A percentile compares a stretch with the other conserved stretches of the same genome.
These are phyloP conservation scores for Coemansia sp. DNA, from an alignment of 192 early-diverging fungal genomes.

Conservation along the genomic window DNA sequence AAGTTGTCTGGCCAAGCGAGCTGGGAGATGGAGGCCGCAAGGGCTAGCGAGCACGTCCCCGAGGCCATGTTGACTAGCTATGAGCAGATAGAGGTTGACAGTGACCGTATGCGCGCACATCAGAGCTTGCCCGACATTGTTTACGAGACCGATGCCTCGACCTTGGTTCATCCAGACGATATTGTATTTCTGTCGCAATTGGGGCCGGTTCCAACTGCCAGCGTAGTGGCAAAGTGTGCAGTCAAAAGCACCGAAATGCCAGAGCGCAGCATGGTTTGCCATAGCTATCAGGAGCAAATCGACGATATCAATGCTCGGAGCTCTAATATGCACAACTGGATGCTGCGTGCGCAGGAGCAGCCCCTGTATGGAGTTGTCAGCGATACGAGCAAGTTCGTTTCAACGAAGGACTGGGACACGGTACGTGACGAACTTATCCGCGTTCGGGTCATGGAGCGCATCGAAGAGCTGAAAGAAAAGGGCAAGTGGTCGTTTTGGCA, in stretches of 20 bases:
- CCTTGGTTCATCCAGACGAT: constrained; percentile 32
- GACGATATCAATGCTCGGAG: constrained; percentile 43
- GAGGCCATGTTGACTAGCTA: background rate
- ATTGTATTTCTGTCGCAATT: constrained; percentile 46
- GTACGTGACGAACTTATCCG: constrained; percentile 54
- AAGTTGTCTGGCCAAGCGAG: constrained; percentile 5
- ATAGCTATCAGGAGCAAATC: constrained; percentile 30
- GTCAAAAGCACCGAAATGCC: constrained; percentile 23
- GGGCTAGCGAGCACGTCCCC: background rate
- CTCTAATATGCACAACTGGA: constrained; percentile 45
- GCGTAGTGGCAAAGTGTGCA: constrained; percentile 9
- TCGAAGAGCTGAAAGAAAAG: constrained; percentile 54
- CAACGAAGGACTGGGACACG: constrained; percentile 48
- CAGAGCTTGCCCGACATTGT: background rate
- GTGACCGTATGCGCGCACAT: background rate
- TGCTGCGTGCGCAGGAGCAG: constrained; percentile 47
- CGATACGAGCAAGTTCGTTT: constrained; percentile 32
- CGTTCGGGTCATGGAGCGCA: constrained; percentile 51
- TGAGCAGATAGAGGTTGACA: constrained; percentile 32
- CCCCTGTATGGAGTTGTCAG: constrained; percentile 36
- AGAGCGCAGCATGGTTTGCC: constrained; percentile 13
- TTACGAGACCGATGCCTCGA: constrained; percentile 1
- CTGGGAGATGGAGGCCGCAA: constrained; percentile 4
- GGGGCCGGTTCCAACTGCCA: constrained; percentile 21
- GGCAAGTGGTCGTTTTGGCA: constrained; percentile 59